Percentiles rank a stretch among this genome's conserved stretches.
These are phyloP conservation scores for Plasmodium cynomolgi DNA, from an alignment of 169 alveolate genomes.

Conservation along the genomic window DNA sequence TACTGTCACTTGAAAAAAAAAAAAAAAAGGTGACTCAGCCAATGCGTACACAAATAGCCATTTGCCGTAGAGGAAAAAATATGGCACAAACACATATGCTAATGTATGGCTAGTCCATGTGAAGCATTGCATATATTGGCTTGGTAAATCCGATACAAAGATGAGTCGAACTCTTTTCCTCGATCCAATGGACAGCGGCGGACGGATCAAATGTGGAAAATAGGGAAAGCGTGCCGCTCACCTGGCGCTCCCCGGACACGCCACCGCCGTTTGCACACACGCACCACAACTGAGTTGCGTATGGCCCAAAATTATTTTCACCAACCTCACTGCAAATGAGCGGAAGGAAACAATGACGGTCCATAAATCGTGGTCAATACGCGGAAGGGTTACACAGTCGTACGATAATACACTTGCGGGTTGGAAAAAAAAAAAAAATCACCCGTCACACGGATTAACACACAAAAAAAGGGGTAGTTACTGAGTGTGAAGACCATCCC, in stretches of 20 bases:
- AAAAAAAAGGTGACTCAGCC: not conserved
- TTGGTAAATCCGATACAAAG: not conserved
- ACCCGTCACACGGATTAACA: not conserved
- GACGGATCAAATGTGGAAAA: not conserved
- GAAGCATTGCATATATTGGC: not conserved
- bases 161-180: not conserved
- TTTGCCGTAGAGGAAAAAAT: not conserved
- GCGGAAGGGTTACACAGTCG: not conserved
- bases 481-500: not conserved
- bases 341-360: not conserved
- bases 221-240: not conserved
- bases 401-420: not conserved
- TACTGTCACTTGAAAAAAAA: too few species aligned
- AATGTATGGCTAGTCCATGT: not conserved
- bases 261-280: not conserved
- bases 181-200: not conserved
- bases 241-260: not conserved
- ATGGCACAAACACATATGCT: not conserved
- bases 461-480: not conserved
- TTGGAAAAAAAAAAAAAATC: not conserved
- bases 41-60: not conserved
- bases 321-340: not conserved
- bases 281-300: not conserved
- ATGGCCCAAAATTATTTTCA: not conserved
- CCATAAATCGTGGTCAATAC: not conserved